Conservation (phyloP, 108 stramenopile species). For the Halocafeteria seosinensis region DNA sequence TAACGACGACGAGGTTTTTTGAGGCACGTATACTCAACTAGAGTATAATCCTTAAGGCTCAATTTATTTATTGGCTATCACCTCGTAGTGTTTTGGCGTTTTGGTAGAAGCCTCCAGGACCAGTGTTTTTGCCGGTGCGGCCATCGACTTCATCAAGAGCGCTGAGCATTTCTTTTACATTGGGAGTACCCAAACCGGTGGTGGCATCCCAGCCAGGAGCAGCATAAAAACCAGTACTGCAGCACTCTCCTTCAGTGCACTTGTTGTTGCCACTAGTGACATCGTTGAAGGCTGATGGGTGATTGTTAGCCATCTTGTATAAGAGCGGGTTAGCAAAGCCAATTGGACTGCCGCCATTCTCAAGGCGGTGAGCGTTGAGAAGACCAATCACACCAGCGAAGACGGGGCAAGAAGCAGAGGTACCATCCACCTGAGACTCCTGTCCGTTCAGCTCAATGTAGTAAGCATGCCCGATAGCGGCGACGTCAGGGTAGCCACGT, state of each 20-base stretch:
- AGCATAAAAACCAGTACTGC: slow-evolving; percentile 18
- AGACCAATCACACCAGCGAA: slow-evolving; percentile 21
- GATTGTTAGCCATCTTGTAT: slow-evolving; percentile 12
- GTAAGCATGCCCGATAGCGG: slow-evolving; percentile 24
- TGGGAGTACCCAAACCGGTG: slow-evolving; percentile 28
- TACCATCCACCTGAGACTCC: slow-evolving; percentile 22
- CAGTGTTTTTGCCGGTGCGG: no score
- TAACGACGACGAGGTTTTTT: no score
- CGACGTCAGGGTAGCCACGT: slow-evolving; percentile 26
- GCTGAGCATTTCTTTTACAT: no score
- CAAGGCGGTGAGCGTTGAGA: slow-evolving; percentile 17
- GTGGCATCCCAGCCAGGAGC: slow-evolving; percentile 26
- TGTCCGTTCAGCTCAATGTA: slow-evolving; percentile 17
- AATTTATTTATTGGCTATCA: no score
- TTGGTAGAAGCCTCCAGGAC: no score
- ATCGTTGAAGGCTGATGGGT: slow-evolving; percentile 17
- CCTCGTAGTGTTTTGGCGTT: no score
- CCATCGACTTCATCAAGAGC: no score
- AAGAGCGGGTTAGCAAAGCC: slow-evolving; percentile 27
- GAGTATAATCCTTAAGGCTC: no score
- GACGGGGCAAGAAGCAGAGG: slow-evolving; percentile 16
- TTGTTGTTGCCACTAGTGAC: slow-evolving; percentile 14
- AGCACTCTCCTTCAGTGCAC: background rate
- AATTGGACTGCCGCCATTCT: slow-evolving; percentile 11
- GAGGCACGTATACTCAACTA: no score